Evolutionary conservation across 2,329 filamentous ascomycete species (phyloP).

Genomic region (Blastomyces emzantsi): DNA sequence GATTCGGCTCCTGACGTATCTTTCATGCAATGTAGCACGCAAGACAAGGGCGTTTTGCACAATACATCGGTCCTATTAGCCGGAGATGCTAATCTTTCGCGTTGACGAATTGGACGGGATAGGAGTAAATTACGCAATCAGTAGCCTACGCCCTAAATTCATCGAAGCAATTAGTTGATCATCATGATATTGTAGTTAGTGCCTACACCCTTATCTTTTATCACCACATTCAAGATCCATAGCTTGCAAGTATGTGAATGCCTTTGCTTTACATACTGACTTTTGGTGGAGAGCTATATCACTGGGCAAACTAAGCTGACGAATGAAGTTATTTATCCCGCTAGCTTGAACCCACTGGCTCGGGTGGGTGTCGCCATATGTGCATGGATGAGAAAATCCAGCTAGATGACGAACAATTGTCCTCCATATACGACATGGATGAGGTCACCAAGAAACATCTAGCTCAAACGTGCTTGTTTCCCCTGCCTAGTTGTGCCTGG

Average conservation of each 20-base stretch:
- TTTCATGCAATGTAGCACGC: constrained; percentile 8
- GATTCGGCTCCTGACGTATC: neutral
- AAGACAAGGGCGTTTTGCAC: constrained; percentile 9
- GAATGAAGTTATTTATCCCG: no score
- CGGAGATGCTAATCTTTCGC: constrained; percentile 1
- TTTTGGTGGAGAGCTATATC: neutral
- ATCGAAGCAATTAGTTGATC: neutral
- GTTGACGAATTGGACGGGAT: neutral
- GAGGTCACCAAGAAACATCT: neutral
- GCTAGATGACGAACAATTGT: neutral
- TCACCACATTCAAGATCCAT: neutral
- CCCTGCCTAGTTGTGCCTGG: neutral
- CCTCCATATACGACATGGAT: neutral
- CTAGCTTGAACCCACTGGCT: no score
- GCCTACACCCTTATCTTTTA: neutral
- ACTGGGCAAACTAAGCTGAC: neutral
- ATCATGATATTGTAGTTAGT: neutral
- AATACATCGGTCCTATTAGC: constrained; percentile 2
- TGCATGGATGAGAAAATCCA: neutral
- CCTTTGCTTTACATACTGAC: neutral
- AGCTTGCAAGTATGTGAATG: neutral
- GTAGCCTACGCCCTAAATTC: neutral
- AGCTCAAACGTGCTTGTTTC: neutral
- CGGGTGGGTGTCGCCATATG: neutral
- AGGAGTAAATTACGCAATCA: neutral